Evolutionary conservation across 2,329 filamentous ascomycete genomes (phyloP), one percentile per base, ranked within the genome.

Genomic region (Hypocreales sp.): DNA sequence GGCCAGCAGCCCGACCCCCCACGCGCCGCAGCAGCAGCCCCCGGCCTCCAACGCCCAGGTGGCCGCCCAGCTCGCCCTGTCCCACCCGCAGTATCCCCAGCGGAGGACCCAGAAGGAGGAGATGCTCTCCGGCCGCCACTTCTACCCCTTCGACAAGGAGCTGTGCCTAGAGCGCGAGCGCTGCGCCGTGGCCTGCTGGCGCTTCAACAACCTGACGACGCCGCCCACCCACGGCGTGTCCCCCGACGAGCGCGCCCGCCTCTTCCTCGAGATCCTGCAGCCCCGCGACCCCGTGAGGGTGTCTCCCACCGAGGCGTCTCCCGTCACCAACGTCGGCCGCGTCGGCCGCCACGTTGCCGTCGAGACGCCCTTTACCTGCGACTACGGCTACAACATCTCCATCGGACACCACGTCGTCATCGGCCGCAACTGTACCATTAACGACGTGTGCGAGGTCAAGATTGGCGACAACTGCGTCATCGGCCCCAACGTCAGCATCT

Each of bases 351-450:
- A 77, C 30, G 77, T 81, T 5, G 63, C 76, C 22, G 79, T 98
- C 15, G 83, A 93, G 43, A 73, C 80, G 3, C 87, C 87, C 0
- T 95, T 98, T 50, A 75, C 67, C 25, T 94, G 87, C 48, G 84
- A 94, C 44, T 94, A 94, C 44, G 90, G 90, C 1, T 95, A 93
- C 56, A 95, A 98, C 49, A 79, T 95, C 41, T 68, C 69, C 25
- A 79, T 98, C 38, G 86, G 81, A 9, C 77, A 86, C 40, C 76
- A 90, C 36, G 82, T 92, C 3, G 69, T 76, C 30, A 79, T 98
- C 38, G 81, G 79, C 12, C 69, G 80, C 30, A 79, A 82, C 42
- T 94, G 86, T 51, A 76, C 74, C 15, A 77, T 95, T 44, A 72
- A 86, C 30, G 90, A 98, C 47, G 76, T 84, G n/a, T 79, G 76